Evolutionary conservation across 176 grass and related monocot genomes (phyloP).

Genomic region (Oryza nivara): DNA sequence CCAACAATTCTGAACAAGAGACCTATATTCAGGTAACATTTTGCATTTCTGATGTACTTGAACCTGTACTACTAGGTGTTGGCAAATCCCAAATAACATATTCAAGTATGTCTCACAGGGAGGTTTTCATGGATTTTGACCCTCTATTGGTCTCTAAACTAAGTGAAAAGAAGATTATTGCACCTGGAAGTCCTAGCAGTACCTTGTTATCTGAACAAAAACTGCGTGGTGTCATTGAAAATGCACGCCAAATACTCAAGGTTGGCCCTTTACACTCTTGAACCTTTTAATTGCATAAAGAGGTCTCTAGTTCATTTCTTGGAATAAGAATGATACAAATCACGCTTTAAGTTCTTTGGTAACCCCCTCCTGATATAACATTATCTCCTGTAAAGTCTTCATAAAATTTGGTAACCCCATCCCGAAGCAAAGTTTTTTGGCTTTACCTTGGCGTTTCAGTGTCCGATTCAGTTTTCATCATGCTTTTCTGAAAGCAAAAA

Average conservation of each 20-base stretch:
- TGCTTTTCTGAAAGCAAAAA: neutral
- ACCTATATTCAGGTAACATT: slow-evolving; percentile 74
- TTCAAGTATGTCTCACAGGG: slow-evolving; percentile 49
- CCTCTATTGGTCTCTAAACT: slow-evolving; percentile 76
- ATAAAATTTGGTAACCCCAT: neutral
- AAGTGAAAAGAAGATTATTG: slow-evolving; percentile 83
- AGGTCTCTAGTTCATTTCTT: slow-evolving; percentile 6
- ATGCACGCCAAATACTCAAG: slow-evolving; percentile 88
- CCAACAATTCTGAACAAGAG: slow-evolving; percentile 87
- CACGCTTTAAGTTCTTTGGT: neutral
- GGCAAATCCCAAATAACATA: slow-evolving; percentile 27
- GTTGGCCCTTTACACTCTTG: slow-evolving; percentile 35
- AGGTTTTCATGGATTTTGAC: slow-evolving; percentile 98
- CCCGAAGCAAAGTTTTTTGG: neutral
- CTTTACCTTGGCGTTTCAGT: neutral
- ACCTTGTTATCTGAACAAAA: slow-evolving; percentile 86
- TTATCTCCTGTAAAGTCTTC: neutral
- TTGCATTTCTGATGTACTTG: slow-evolving; percentile 34
- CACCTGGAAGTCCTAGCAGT: slow-evolving; percentile 68
- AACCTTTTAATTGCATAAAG: neutral
- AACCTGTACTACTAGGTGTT: slow-evolving; percentile 1
- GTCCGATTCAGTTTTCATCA: neutral
- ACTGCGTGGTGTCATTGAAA: slow-evolving; percentile 81
- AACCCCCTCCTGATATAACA: neutral
- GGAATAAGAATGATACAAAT: neutral